A percentile compares a stretch with the other conserved stretches of the same genome.
phyloP scores from a whole-genome alignment of 1,284 basidiomycete genomes.

The Ustilago nuda region DNA sequence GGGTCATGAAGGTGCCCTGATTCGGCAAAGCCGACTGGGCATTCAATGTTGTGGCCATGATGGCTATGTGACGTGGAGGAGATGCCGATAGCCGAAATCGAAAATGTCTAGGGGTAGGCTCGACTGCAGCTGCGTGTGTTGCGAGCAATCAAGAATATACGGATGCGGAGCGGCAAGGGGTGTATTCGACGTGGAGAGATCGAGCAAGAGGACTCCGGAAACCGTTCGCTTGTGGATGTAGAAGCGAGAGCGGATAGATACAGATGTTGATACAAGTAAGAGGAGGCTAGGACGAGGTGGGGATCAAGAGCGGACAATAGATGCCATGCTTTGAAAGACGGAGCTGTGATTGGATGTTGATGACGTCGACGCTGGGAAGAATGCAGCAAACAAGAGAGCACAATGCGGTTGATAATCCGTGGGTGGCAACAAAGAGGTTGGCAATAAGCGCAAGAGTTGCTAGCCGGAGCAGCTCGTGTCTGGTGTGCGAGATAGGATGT shows the following conservation, averaged over 20 bases:
- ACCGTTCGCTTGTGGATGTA: neutral
- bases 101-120: neutral
- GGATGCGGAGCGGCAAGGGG: neutral
- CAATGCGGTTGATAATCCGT: neutral
- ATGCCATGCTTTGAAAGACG: neutral
- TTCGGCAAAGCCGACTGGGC: slow-evolving; percentile 32
- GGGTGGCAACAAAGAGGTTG: slow-evolving; percentile 1
- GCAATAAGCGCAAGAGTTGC: slow-evolving; percentile 10
- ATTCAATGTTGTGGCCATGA: slow-evolving; percentile 40
- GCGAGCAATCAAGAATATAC: neutral
- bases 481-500: neutral
- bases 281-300: neutral
- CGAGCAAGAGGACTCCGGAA: neutral
- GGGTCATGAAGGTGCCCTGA: slow-evolving; percentile 34
- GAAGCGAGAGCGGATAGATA: neutral
- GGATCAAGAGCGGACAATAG: neutral
- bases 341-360: neutral
- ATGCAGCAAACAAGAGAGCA: neutral
- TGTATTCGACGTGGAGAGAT: neutral
- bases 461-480: slow-evolving; percentile 32
- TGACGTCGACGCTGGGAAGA: slow-evolving; percentile 1
- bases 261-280: neutral
- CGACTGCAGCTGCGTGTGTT: neutral
- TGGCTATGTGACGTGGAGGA: neutral
- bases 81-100: neutral